These are phyloP conservation scores for Letharia columbiana DNA, from an alignment of 495 filamentous ascomycete genomes.

Conservation along the genomic window DNA sequence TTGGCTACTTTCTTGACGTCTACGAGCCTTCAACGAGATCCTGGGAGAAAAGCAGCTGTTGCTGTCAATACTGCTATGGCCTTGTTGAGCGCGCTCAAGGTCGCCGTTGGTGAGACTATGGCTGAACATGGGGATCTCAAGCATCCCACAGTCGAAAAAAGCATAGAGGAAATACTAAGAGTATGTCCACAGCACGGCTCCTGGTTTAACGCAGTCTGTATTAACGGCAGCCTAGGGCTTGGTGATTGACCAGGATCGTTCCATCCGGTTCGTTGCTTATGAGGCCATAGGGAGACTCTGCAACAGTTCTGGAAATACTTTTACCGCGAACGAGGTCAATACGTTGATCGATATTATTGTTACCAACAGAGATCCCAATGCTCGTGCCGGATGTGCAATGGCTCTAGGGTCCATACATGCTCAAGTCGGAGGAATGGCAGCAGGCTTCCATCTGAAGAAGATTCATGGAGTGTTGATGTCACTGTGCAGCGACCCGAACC, in stretches of 20 bases:
- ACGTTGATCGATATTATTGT: conserved; percentile 91
- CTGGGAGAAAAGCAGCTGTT: conserved; percentile 80
- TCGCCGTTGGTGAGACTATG: conserved; percentile 68
- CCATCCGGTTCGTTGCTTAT: conserved; percentile 75
- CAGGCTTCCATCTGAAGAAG: conserved; percentile 91
- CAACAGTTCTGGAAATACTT: conserved; percentile 75
- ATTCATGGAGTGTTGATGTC: conserved; percentile 95
- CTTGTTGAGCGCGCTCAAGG: conserved; percentile 69
- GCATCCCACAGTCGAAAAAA: conserved; percentile 69
- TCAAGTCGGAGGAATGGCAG: conserved; percentile 95
- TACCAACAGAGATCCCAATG: conserved; percentile 82
- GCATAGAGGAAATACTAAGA: conserved; percentile 73
- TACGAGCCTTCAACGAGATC: conserved; percentile 70
- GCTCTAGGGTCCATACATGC: conserved; percentile 89
- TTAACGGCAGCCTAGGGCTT: conserved; percentile 44
- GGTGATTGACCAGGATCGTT: conserved; percentile 71
- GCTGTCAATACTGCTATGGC: conserved; percentile 82
- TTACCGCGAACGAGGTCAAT: conserved; percentile 83
- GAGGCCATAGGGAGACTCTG: conserved; percentile 87
- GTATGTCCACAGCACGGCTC: conserved; percentile 30
- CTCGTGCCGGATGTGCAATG: conserved; percentile 87
- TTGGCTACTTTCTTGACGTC: conserved; percentile 78
- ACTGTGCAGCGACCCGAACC: conserved; percentile 90
- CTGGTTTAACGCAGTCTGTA: neutral
- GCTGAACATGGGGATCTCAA: conserved; percentile 67